Percentiles rank a stretch among this genome's conserved stretches.
Conservation (phyloP, 208 protist species). For the Trypanosoma cruzi region DNA sequence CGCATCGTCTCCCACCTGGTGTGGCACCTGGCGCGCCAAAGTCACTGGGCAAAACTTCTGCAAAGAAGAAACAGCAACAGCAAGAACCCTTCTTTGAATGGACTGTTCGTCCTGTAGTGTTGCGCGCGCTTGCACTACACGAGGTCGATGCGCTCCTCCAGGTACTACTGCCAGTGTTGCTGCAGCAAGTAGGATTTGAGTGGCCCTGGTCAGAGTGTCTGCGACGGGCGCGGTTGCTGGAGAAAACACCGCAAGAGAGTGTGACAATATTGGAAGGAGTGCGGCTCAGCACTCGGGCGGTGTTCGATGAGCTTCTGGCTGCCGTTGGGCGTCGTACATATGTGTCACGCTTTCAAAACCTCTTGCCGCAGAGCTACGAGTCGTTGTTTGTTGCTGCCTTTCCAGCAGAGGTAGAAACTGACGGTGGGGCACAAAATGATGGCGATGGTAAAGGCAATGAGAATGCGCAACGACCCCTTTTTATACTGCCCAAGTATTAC, state of each 20-base stretch:
- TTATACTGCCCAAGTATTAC: slow-evolving; percentile 75
- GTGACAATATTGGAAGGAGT: slow-evolving; percentile 23
- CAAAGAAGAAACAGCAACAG: slow-evolving; percentile 1
- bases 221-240: slow-evolving; percentile 45
- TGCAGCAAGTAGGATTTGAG: slow-evolving; percentile 80
- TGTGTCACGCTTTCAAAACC: slow-evolving; percentile 50
- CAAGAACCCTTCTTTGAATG: not conserved
- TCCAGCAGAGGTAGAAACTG: not conserved
- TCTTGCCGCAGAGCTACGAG: slow-evolving; percentile 73
- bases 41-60: not conserved
- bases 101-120: slow-evolving; percentile 7
- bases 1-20: slow-evolving; percentile 27
- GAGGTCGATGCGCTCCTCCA: slow-evolving; percentile 67
- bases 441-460: slow-evolving; percentile 19
- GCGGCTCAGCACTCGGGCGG: slow-evolving; percentile 37
- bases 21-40: slow-evolving; percentile 3
- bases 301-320: slow-evolving; percentile 54
- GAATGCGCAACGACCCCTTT: slow-evolving; percentile 24
- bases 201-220: slow-evolving; percentile 84
- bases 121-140: slow-evolving; percentile 42
- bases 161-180: slow-evolving; percentile 56
- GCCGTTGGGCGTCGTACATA: slow-evolving; percentile 57
- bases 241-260: slow-evolving; percentile 39
- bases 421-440: not conserved
- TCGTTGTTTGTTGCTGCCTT: slow-evolving; percentile 39